phyloP scores from a whole-genome alignment of 495 filamentous ascomycete genomes.

The Penicillium chermesinum region DNA sequence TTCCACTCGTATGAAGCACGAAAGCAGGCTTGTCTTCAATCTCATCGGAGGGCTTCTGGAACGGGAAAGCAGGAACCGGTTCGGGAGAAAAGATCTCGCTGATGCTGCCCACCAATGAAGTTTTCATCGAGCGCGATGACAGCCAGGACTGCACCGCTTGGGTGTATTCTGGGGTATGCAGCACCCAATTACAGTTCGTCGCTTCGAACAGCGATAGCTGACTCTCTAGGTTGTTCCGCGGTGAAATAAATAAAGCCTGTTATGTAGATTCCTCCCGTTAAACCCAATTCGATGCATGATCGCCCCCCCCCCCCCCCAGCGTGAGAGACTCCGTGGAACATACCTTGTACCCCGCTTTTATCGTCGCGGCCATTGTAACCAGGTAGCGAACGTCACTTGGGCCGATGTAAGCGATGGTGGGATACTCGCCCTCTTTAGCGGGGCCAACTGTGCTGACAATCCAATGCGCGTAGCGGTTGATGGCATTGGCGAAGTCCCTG shows the following conservation, averaged over 20 bases:
- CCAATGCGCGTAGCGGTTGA: neutral
- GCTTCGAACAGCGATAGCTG: neutral
- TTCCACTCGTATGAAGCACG: constrained; percentile 41
- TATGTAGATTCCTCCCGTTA: neutral
- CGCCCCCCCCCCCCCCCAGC: no score
- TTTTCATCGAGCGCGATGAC: neutral
- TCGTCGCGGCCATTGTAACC: neutral
- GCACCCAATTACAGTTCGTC: neutral
- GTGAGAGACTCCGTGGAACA: no score
- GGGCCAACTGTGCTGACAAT: neutral
- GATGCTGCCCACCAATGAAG: neutral
- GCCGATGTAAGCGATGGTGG: neutral
- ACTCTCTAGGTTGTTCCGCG: neutral
- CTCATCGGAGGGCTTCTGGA: neutral
- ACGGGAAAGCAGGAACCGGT: neutral
- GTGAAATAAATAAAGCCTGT: neutral
- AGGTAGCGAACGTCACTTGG: neutral
- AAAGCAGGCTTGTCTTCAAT: neutral
- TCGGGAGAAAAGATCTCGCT: neutral
- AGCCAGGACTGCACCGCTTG: neutral
- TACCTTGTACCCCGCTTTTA: neutral
- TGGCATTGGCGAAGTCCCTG: neutral
- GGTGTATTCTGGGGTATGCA: neutral
- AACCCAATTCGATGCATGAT: no score
- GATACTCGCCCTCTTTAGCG: neutral